These are phyloP conservation scores for Flaveria linearis DNA, from an alignment of 129 eudicot species.

Conservation along the genomic window DNA sequence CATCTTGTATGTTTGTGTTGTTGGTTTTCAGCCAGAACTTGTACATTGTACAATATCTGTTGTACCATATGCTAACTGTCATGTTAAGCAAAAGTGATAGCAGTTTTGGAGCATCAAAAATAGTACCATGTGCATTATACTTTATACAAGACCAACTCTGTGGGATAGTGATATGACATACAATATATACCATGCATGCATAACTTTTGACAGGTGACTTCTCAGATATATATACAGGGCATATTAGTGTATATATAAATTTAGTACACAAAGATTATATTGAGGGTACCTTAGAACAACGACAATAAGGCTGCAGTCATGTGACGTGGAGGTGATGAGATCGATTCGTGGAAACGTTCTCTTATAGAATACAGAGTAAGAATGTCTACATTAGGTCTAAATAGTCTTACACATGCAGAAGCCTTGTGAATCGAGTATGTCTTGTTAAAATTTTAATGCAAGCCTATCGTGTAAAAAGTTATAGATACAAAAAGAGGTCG, in stretches of 20 bases:
- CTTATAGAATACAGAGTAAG: too few relatives aligned
- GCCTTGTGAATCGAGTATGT: too few relatives aligned
- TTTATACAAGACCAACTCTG: neutral
- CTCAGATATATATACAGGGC: too few relatives aligned
- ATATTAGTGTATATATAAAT: too few relatives aligned
- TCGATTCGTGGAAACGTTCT: too few relatives aligned
- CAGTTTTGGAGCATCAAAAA: constrained; percentile 28
- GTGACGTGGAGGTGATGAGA: too few relatives aligned
- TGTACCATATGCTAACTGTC: constrained; percentile 14
- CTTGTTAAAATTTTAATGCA: neutral
- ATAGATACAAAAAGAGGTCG: constrained; percentile 9
- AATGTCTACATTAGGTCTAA: too few relatives aligned
- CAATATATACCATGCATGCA: neutral
- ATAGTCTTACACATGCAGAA: too few relatives aligned
- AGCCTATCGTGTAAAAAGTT: constrained; percentile 8
- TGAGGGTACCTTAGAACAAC: too few relatives aligned
- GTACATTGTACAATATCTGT: constrained; percentile 12
- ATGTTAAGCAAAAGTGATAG: constrained; percentile 9
- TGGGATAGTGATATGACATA: neutral
- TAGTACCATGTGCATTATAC: constrained; percentile 26
- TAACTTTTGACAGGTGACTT: too few relatives aligned
- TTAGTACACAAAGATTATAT: too few relatives aligned
- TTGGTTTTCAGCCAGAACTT: constrained; percentile 4
- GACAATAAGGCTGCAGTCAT: too few relatives aligned
- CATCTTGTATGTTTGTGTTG: constrained; percentile 8